Percentiles rank a stretch among this genome's conserved stretches.
Evolutionary conservation across 108 stramenopile genomes (phyloP).

Genomic region (Fistulifera pelliculosa): DNA sequence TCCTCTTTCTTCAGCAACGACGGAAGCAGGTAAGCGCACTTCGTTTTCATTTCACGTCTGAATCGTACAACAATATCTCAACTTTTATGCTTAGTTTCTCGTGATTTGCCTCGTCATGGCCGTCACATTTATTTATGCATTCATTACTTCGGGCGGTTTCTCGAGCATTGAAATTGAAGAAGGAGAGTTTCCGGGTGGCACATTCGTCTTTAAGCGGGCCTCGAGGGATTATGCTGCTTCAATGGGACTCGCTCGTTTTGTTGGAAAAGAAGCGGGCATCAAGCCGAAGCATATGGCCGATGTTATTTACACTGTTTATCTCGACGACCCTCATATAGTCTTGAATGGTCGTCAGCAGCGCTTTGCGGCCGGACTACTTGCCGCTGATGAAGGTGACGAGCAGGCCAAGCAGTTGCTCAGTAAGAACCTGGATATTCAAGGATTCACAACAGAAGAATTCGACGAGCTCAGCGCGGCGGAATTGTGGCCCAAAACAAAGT

Average conservation of each 20-base stretch:
- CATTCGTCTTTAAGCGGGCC: slow-evolving; percentile 48
- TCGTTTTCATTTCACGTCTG: no score
- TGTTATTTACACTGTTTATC: slow-evolving; percentile 44
- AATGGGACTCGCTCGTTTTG: slow-evolving; percentile 14
- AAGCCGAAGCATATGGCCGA: slow-evolving; percentile 25
- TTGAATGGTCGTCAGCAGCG: slow-evolving; percentile 42
- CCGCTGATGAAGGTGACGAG: neutral
- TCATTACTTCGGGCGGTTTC: slow-evolving; percentile 44
- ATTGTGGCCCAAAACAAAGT: slow-evolving; percentile 15
- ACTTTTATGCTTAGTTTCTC: slow-evolving; percentile 43
- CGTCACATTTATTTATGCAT: slow-evolving; percentile 22
- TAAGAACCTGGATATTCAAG: slow-evolving; percentile 10
- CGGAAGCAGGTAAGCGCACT: no score
- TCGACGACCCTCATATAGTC: slow-evolving; percentile 36
- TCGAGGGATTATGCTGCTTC: slow-evolving; percentile 60
- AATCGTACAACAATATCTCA: no score
- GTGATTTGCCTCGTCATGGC: slow-evolving; percentile 45
- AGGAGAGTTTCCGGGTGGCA: slow-evolving; percentile 53
- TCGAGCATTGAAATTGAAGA: slow-evolving; percentile 24
- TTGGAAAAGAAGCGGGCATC: slow-evolving; percentile 29
- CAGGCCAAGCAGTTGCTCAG: neutral
- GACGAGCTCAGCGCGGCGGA: slow-evolving; percentile 8
- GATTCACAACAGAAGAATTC: neutral
- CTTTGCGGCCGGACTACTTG: slow-evolving; percentile 48
- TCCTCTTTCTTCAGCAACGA: no score